Conservation (phyloP, 306 rosid species). For the Cicer arietinum region DNA sequence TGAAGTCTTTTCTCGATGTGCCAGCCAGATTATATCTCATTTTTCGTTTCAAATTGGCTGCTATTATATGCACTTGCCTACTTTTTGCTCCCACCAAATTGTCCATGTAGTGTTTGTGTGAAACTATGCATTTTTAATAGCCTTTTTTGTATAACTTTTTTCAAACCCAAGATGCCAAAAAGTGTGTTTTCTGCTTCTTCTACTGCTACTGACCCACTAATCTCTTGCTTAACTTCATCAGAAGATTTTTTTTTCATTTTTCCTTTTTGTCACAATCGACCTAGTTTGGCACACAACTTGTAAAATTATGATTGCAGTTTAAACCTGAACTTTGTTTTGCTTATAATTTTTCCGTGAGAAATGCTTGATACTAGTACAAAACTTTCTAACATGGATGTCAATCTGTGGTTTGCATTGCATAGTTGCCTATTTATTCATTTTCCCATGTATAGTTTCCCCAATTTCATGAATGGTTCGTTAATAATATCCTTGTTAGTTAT, state of each 20-base stretch:
- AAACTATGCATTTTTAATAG: not conserved
- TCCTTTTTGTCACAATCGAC: not conserved
- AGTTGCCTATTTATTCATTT: not conserved
- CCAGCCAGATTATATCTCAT: not conserved
- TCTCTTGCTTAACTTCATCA: not conserved
- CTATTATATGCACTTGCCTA: not conserved
- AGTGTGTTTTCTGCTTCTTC: not conserved
- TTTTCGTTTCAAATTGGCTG: slow-evolving; percentile 25
- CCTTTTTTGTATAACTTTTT: not conserved
- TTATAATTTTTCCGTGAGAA: not conserved
- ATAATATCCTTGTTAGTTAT: not conserved
- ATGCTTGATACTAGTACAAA: not conserved
- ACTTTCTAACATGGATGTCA: not conserved
- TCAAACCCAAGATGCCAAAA: not conserved
- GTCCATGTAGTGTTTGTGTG: not conserved
- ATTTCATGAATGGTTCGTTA: not conserved
- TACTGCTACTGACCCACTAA: not conserved
- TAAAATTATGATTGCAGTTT: not conserved
- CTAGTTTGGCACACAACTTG: slow-evolving; percentile 5
- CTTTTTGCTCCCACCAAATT: slow-evolving; percentile 7
- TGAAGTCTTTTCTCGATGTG: not conserved
- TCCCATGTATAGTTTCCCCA: not conserved
- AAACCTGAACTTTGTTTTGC: slow-evolving; percentile 1
- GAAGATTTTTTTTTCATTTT: not conserved
- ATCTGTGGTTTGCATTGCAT: not conserved